A percentile compares a stretch with the other conserved stretches of the same genome.
Evolutionary conservation across 208 protist species (phyloP).

Genomic region (Crithidia fasciculata): DNA sequence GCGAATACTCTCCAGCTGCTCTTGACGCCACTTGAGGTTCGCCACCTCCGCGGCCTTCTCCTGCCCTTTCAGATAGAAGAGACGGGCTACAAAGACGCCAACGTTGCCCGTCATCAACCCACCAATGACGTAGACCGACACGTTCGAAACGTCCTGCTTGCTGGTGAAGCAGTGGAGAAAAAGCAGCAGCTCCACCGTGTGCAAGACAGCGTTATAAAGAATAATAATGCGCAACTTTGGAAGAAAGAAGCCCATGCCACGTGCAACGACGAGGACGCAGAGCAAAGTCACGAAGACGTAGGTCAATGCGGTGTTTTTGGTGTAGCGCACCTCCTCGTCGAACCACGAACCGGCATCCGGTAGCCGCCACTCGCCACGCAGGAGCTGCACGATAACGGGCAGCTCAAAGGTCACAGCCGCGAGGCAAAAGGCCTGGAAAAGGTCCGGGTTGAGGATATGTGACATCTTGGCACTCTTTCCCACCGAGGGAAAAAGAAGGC

Average conservation of each 20-base stretch:
- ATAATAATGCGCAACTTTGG: slow-evolving; percentile 48
- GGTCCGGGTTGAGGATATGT: slow-evolving; percentile 4
- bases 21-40: slow-evolving; percentile 24
- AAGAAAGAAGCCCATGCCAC: slow-evolving; percentile 36
- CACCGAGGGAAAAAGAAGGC: background rate
- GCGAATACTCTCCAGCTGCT: slow-evolving; percentile 42
- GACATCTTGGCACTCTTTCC: slow-evolving; percentile 3
- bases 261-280: slow-evolving; percentile 35
- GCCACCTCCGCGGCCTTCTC: slow-evolving; percentile 12
- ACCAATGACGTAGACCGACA: slow-evolving; percentile 25
- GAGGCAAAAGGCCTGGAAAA: slow-evolving; percentile 40
- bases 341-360: slow-evolving; percentile 53
- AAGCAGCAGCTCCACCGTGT: slow-evolving; percentile 38
- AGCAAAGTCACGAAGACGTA: slow-evolving; percentile 50
- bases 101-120: slow-evolving; percentile 39
- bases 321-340: slow-evolving; percentile 37
- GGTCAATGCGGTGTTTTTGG: slow-evolving; percentile 32
- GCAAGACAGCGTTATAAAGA: slow-evolving; percentile 46
- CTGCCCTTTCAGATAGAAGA: slow-evolving; percentile 20
- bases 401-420: slow-evolving; percentile 46
- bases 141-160: slow-evolving; percentile 28
- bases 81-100: slow-evolving; percentile 27
- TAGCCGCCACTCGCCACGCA: slow-evolving; percentile 23
- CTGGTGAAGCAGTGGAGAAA: slow-evolving; percentile 32
- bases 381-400: slow-evolving; percentile 39